Percentiles rank a stretch among this genome's conserved stretches.
Conservation (phyloP, 164 flowering plant species). For the Macadamia tetraphylla region DNA sequence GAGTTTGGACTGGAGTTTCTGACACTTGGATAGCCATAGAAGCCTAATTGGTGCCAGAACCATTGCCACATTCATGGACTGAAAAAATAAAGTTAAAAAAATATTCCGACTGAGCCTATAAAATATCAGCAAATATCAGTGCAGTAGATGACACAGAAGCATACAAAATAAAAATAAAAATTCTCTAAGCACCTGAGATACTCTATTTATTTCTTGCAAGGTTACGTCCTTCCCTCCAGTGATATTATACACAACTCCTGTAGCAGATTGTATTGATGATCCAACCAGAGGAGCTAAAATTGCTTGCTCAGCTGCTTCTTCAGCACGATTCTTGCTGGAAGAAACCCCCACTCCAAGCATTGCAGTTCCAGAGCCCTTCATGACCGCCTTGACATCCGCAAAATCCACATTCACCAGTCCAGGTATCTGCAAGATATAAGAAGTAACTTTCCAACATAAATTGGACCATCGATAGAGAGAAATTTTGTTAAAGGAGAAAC, state of each 20-base stretch:
- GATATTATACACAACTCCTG: conserved; percentile 94
- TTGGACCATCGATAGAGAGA: no score
- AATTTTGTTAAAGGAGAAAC: no score
- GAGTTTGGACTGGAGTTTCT: no score
- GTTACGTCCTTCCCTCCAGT: conserved; percentile 99
- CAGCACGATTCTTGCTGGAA: conserved; percentile 96
- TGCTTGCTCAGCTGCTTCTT: conserved; percentile 98
- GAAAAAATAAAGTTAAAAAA: no score
- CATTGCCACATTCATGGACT: no score
- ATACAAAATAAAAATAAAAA: neutral
- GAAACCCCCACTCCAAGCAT: conserved; percentile 99
- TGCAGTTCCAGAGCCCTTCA: conserved; percentile 98
- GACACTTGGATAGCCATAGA: no score
- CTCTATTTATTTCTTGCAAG: conserved; percentile 93
- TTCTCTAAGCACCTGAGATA: conserved; percentile 66
- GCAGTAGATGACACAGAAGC: no score
- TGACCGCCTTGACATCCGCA: conserved; percentile 97
- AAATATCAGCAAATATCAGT: no score
- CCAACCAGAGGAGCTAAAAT: conserved; percentile 92
- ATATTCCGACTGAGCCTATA: no score
- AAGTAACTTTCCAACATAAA: neutral
- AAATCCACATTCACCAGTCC: conserved; percentile 98
- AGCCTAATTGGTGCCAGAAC: no score
- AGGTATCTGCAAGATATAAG: conserved; percentile 66
- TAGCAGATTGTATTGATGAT: conserved; percentile 89